Percentiles rank a stretch among this genome's conserved stretches.
phyloP scores from a whole-genome alignment of 495 filamentous ascomycete genomes.

The Aspergillus sparsus region DNA sequence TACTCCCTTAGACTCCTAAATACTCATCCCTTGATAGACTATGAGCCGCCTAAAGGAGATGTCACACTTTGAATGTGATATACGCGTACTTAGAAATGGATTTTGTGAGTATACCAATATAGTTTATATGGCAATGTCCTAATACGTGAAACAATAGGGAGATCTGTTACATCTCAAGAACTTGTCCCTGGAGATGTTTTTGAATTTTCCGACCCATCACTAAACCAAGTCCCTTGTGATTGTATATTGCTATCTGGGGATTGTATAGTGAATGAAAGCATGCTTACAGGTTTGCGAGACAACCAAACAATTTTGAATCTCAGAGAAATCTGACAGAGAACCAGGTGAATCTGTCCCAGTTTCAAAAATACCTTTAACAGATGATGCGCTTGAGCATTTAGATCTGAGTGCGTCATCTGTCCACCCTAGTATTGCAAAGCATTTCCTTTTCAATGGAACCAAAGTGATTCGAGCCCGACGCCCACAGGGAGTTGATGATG shows the following conservation, averaged over 20 bases:
- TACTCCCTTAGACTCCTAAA: not conserved
- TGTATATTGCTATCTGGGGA: slow-evolving; percentile 90
- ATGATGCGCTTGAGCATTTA: slow-evolving; percentile 72
- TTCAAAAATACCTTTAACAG: slow-evolving; percentile 84
- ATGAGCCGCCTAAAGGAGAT: slow-evolving; percentile 91
- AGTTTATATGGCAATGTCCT: not conserved
- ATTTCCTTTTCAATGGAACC: slow-evolving; percentile 92
- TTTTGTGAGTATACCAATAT: slow-evolving; percentile 72
- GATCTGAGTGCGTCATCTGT: slow-evolving; percentile 77
- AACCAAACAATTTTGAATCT: not conserved
- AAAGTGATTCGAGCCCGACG: slow-evolving; percentile 89
- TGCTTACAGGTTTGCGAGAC: slow-evolving; percentile 75
- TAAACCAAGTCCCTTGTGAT: slow-evolving; percentile 92
- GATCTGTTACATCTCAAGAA: slow-evolving; percentile 80
- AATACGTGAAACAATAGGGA: slow-evolving; percentile 55
- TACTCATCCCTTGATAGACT: slow-evolving; percentile 55
- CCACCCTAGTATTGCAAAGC: slow-evolving; percentile 74
- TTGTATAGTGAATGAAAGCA: slow-evolving; percentile 99
- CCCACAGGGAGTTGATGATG: slow-evolving; percentile 80
- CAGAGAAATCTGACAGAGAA: slow-evolving; percentile 16
- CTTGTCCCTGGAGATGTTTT: slow-evolving; percentile 96
- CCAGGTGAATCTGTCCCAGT: slow-evolving; percentile 94
- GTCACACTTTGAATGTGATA: slow-evolving; percentile 90
- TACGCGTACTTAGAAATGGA: slow-evolving; percentile 87
- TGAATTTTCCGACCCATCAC: slow-evolving; percentile 93